Conservation (phyloP, 257 asterid species). For the Gynochthodes officinalis region DNA sequence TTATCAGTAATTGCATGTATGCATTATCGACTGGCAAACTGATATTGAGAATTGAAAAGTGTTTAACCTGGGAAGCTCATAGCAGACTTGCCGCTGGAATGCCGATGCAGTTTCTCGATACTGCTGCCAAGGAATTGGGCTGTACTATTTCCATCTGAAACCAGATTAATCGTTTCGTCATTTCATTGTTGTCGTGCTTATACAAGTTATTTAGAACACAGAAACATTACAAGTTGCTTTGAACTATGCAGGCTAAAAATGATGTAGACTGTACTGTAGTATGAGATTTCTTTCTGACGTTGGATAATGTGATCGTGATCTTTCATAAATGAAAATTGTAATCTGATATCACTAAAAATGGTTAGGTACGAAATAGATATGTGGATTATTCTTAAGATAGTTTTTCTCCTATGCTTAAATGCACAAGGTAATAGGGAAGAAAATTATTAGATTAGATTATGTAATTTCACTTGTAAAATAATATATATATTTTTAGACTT, state of each 20-base stretch:
- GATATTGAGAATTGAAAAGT: conserved; percentile 78
- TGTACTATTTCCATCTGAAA: conserved; percentile 58
- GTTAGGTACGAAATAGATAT: too few relatives aligned
- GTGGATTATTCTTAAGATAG: too few relatives aligned
- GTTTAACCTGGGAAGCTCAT: conserved; percentile 91
- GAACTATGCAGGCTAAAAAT: conserved; percentile 15
- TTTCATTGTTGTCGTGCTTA: conserved; percentile 14
- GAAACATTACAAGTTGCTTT: conserved; percentile 4
- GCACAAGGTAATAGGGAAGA: too few relatives aligned
- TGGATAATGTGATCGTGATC: background rate
- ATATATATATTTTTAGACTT: too few relatives aligned
- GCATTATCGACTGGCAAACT: conserved; percentile 60
- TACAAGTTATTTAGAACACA: conserved; percentile 14
- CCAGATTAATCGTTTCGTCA: conserved; percentile 12
- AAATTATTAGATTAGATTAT: too few relatives aligned
- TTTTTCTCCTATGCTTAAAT: too few relatives aligned
- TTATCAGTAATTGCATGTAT: conserved; percentile 47
- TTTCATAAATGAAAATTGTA: background rate
- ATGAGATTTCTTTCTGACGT: background rate
- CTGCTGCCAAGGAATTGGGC: conserved; percentile 89
- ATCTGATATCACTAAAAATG: too few relatives aligned
- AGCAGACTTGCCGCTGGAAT: conserved; percentile 77
- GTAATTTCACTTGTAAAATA: too few relatives aligned
- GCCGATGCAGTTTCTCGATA: conserved; percentile 57
- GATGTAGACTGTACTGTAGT: background rate